Evolutionary conservation across 805 yeast species (phyloP).

Genomic region (Wickerhamiella azyma): DNA sequence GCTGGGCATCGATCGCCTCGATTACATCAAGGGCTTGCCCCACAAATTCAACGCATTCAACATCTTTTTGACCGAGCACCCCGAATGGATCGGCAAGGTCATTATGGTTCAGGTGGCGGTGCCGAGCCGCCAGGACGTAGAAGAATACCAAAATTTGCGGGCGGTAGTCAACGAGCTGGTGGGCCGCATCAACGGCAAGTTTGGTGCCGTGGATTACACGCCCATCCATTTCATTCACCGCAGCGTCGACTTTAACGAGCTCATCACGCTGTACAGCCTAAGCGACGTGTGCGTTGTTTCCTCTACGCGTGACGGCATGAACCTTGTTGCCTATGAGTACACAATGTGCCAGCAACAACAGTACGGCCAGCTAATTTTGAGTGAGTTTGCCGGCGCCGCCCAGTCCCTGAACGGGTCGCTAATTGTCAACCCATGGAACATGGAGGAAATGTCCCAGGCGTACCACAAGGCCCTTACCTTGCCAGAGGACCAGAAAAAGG

Average conservation of each 20-base stretch:
- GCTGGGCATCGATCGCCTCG: conserved; percentile 93
- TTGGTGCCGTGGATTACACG: conserved; percentile 93
- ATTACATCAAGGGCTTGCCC: conserved; percentile 96
- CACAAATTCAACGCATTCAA: conserved; percentile 95
- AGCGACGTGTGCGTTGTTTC: conserved; percentile 87
- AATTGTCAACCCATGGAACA: conserved; percentile 96
- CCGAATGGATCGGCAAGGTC: conserved; percentile 97
- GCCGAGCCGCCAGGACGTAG: conserved; percentile 95
- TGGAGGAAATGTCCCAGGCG: conserved; percentile 80
- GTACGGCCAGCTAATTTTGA: conserved; percentile 73
- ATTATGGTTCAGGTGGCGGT: conserved; percentile 94
- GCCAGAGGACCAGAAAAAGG: conserved; percentile 63
- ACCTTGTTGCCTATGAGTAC: conserved; percentile 88
- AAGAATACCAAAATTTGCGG: conserved; percentile 86
- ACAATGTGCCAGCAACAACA: conserved; percentile 85
- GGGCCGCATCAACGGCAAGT: conserved; percentile 90
- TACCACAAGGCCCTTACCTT: conserved; percentile 76
- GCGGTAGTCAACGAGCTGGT: conserved; percentile 93
- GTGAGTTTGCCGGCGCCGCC: conserved; percentile 99
- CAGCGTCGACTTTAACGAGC: conserved; percentile 78
- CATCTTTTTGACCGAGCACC: conserved; percentile 79
- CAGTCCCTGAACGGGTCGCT: conserved; percentile 90
- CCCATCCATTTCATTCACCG: conserved; percentile 96
- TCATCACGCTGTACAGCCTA: conserved; percentile 71
- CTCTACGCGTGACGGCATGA: conserved; percentile 97